A percentile compares a stretch with the other conserved stretches of the same genome.
phyloP scores from a whole-genome alignment of 169 alveolate genomes.

The Eimeria nieschulzi region DNA sequence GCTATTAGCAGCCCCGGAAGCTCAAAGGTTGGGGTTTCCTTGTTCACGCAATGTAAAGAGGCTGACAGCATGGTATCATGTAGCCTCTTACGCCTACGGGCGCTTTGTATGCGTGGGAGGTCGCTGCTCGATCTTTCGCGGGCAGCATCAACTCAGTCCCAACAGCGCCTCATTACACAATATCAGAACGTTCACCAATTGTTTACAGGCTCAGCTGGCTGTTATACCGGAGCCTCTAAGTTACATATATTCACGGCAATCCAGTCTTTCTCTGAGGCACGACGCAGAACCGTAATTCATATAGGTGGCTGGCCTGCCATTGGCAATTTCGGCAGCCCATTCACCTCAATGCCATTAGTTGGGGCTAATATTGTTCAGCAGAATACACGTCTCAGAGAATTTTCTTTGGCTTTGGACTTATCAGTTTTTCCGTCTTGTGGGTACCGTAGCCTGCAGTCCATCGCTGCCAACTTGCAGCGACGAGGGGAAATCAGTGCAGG shows the following conservation, averaged over 20 bases:
- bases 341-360: neutral
- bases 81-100: neutral
- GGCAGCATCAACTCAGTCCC: neutral
- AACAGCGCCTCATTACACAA: neutral
- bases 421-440: neutral
- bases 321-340: neutral
- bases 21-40: too few relatives aligned
- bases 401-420: neutral
- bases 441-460: neutral
- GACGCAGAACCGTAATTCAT: neutral
- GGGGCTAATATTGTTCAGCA: neutral
- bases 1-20: too few relatives aligned
- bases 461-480: neutral
- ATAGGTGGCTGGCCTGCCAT: neutral
- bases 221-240: too few relatives aligned
- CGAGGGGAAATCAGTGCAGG: too few relatives aligned
- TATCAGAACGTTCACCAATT: too few relatives aligned
- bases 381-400: neutral
- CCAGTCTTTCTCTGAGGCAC: too few relatives aligned
- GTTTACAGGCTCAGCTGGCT: too few relatives aligned
- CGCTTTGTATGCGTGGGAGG: neutral
- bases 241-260: too few relatives aligned
- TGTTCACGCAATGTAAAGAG: too few relatives aligned
- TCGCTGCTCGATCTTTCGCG: neutral
- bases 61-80: neutral